Base-by-base conservation (phyloP, 169 alveolate species). In the Eimeria maxima region DNA sequence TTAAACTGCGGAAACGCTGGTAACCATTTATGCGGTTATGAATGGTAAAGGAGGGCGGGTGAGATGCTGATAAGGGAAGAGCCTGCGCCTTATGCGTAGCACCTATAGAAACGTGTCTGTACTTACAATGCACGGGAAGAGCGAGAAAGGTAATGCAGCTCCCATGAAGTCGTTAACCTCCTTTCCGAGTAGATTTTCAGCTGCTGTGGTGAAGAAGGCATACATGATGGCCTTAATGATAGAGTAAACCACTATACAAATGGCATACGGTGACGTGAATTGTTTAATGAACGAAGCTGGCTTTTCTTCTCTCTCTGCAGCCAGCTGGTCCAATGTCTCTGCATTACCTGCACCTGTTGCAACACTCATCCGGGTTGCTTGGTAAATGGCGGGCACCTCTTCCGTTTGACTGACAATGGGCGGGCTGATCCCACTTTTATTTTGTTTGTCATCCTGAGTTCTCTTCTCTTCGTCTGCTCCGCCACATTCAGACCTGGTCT, bases 131-230 rank as follows among this genome's bases (percentile, higher is more conserved):
- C 96, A 93, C 8, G 97, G 71, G 80, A 95, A 50, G 89, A 87
- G 86, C 38, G 94, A 71, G 87, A 95, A 90, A 2, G 97, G 97
- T 86, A 86, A 29, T 20, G 90, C 92, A 78, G 94, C 73, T 47
- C 97, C 97, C 83, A 95, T 84, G 65, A 95, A 95, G 94, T 87
- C 88, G 81, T 95, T 95, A 63, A 91, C 97, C 47, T 87, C 84
- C 71, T 90, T 95, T 27, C 96, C 96, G 20, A 89, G 90, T 22
- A 95, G 90, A 13, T 78, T 60, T 50, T 95, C 97, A 4, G 95
- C 97, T 27, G 96, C 88, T 7, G 95, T 90, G 50, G 90, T 83
- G 69, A 84, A 78, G 45, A 95, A 95, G 7, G 95, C 90, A 44
- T 87, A 90, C 69, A 76, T 44, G 65, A 95, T 50, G 16, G 97